Evolutionary conservation across 1,139 yeast species (phyloP).

Genomic region (Oligophagozyma castellii): DNA sequence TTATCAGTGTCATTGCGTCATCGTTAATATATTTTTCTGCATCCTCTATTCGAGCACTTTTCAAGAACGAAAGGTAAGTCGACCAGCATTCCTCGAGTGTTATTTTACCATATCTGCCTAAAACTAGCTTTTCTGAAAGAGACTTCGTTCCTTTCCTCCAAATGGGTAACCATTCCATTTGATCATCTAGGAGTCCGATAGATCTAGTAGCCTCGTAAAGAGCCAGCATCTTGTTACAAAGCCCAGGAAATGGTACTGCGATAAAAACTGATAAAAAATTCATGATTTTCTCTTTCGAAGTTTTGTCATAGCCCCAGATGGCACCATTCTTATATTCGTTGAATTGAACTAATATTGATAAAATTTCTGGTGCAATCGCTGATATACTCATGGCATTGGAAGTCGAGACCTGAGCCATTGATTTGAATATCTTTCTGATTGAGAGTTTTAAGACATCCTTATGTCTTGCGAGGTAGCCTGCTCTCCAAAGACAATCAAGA

Average conservation of each 20-base stretch:
- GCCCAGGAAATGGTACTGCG: slow-evolving; percentile 37
- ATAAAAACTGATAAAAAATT: slow-evolving; percentile 39
- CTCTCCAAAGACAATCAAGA: slow-evolving; percentile 19
- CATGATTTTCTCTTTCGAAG: slow-evolving; percentile 30
- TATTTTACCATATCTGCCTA: slow-evolving; percentile 15
- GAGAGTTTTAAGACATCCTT: slow-evolving; percentile 31
- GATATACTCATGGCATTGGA: slow-evolving; percentile 32
- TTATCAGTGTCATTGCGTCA: slow-evolving; percentile 5
- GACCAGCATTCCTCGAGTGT: slow-evolving; percentile 17
- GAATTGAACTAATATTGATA: slow-evolving; percentile 34
- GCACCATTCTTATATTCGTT: slow-evolving; percentile 29
- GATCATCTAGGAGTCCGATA: slow-evolving; percentile 8
- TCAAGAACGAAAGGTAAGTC: slow-evolving; percentile 4
- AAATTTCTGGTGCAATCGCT: slow-evolving; percentile 33
- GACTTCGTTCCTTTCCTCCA: slow-evolving; percentile 13
- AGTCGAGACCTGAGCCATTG: slow-evolving; percentile 32
- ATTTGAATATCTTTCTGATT: slow-evolving; percentile 38
- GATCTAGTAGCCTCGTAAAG: slow-evolving; percentile 8
- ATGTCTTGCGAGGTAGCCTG: slow-evolving; percentile 14
- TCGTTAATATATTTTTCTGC: slow-evolving; percentile 2
- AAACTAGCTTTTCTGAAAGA: slow-evolving; percentile 12
- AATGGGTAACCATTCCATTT: slow-evolving; percentile 14
- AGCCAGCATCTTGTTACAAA: slow-evolving; percentile 27
- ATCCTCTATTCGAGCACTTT: not conserved
- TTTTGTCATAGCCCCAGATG: slow-evolving; percentile 42